Base-by-base conservation (phyloP, 2,329 filamentous ascomycete species). In the Periglandula ipomoeae region DNA sequence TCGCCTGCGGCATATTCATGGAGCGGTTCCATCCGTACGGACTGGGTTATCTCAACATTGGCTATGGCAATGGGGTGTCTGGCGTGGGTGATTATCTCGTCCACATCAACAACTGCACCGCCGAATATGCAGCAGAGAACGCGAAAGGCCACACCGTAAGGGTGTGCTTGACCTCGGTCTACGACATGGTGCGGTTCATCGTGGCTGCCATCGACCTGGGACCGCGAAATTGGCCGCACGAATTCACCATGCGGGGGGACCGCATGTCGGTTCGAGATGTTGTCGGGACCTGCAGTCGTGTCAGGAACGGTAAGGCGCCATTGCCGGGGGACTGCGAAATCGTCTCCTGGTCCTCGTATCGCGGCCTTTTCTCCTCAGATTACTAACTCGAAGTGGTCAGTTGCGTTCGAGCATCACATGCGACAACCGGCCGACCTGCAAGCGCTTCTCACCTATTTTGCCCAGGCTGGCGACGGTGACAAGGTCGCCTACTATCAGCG, bases 1-100 rank as follows among this genome's bases (percentile, higher is more conserved):
- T 89, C 63, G 78, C 81, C 0, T 89, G 86, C 56, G 86, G 86
- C 19, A 65, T 89, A 26, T 80, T 89, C 54, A 89, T 88, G 70
- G 85, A 89, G 60, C 72, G 84, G 1, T 89, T 89, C 57, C 79
- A 79, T 19, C 81, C 81, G 0, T 79, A 78, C 3, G 86, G 86
- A 0, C 72, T 89, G 50, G 70, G 71, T 11, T 68, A 71, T 17
- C 72, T 79, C 47, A 69, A 73, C 30, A 81, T 89, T 42, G 84
- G 84, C 1, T 57, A 59, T 24, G 72, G 73, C n/a, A 74, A 72
- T 38, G 73, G 75, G 17, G 67, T 81, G 20, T 66, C 70, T 8
- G 68, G 67, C 13, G 76, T 82, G 53, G 83, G 84, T 5, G 76
- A 79, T 56, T 89, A 84, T 56, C 69, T 89, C 44, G 70, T 87